Conservation (phyloP, 2,329 filamentous ascomycete species). For the Trichophyton benhamiae region DNA sequence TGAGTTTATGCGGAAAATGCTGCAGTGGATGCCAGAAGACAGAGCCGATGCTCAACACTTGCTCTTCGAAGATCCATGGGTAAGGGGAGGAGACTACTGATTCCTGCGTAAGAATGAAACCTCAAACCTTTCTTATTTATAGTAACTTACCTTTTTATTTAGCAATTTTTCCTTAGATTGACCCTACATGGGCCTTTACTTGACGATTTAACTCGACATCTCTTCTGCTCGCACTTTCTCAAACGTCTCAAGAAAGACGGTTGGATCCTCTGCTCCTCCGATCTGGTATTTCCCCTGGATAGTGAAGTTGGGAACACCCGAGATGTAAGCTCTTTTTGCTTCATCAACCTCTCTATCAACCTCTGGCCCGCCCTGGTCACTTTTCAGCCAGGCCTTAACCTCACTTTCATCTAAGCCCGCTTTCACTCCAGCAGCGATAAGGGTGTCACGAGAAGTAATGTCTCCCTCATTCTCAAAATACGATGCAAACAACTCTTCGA, state of each 20-base stretch:
- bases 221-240: slow-evolving; percentile 42
- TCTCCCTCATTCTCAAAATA: slow-evolving; percentile 56
- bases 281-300: slow-evolving; percentile 57
- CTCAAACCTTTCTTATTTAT: too few relatives aligned
- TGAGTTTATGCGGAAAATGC: slow-evolving; percentile 21
- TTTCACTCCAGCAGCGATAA: slow-evolving; percentile 39
- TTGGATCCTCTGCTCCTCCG: slow-evolving; percentile 59
- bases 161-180: background rate
- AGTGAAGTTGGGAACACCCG: slow-evolving; percentile 63
- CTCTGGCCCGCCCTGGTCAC: slow-evolving; percentile 43
- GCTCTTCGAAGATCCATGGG: slow-evolving; percentile 7
- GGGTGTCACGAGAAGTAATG: slow-evolving; percentile 45
- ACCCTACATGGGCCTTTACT: background rate
- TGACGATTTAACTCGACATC: background rate
- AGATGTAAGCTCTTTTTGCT: slow-evolving; percentile 44
- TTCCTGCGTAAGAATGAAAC: too few relatives aligned
- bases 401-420: slow-evolving; percentile 37
- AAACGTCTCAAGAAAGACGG: slow-evolving; percentile 55
- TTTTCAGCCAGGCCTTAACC: slow-evolving; percentile 43
- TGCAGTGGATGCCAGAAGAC: slow-evolving; percentile 24
- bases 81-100: background rate
- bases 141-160: too few relatives aligned
- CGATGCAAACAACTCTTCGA: slow-evolving; percentile 51
- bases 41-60: slow-evolving; percentile 22
- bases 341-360: slow-evolving; percentile 46